Evolutionary conservation across 495 filamentous ascomycete genomes (phyloP), one percentile per base, ranked within the genome.

Genomic region (Aspergillus haitiensis): DNA sequence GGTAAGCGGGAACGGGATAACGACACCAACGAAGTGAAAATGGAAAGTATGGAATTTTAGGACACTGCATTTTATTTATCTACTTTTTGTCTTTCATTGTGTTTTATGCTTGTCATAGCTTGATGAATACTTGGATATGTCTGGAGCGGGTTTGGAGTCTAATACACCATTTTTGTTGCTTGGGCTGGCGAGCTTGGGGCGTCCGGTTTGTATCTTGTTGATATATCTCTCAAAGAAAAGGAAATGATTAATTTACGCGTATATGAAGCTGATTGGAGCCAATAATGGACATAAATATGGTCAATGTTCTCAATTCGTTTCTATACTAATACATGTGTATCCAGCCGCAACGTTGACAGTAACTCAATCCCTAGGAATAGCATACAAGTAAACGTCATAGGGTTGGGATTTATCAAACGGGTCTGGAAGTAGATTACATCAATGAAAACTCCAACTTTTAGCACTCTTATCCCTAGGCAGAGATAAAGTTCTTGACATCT

Each of bases 401-500:
- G 60, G 62, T 32, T 35, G 62, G 54, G 53, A 61, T 53, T 56
- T 53, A 53, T 36, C 6, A 21, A 45, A 27, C 27, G 48, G 39
- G 40, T 46, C 37, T 34, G 16, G 4, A 39, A 51, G 48, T 6
- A 51, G 48, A 31, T 13, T 15, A 5, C 10, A 3, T 10, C 32
- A 33, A 33, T 12, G 21, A 51, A 32, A 34, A 11, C 5, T 51
- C 34, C 32, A n/a, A 12, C 21, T 21, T 40, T 10, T n/a, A 32
- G 8, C 13, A 11, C 9, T 42, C 9, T 15, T 33, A 6, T 32
- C 63, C 58, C 78, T 86, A 90, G 60, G 87, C 87, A 68, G 84
- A 81, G 62, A 92, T 74, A 67, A 93, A 93, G 53, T 72, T 74
- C 84, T 90, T 92, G 77, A 93, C 83, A 66, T 86, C 80, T 83